These are phyloP conservation scores for Diaporthe vexans DNA, from an alignment of 2,329 filamentous ascomycete species.

Conservation along the genomic window DNA sequence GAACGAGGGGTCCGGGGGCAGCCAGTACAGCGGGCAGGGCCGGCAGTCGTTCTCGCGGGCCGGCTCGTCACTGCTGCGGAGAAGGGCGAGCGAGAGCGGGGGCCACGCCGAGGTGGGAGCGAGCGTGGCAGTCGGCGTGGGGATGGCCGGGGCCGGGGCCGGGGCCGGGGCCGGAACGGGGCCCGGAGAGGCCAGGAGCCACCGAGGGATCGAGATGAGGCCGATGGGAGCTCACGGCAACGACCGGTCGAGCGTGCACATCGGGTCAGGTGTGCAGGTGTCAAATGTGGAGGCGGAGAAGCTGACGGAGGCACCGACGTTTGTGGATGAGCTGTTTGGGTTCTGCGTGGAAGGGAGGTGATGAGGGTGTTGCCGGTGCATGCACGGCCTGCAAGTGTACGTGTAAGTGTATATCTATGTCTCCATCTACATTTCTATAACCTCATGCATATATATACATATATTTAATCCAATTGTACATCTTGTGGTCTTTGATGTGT, in stretches of 20 bases:
- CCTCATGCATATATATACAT: neutral
- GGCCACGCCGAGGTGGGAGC: neutral
- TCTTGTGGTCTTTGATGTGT: no score
- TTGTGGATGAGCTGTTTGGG: slow-evolving; percentile 61
- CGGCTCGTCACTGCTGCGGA: slow-evolving; percentile 31
- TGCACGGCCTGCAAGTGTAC: neutral
- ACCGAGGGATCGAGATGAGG: slow-evolving; percentile 47
- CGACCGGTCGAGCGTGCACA: slow-evolving; percentile 43
- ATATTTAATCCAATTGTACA: neutral
- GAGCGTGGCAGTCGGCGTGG: neutral
- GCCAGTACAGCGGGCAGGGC: slow-evolving; percentile 43
- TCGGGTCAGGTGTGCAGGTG: slow-evolving; percentile 46
- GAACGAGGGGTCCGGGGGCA: slow-evolving; percentile 45
- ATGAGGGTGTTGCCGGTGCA: neutral
- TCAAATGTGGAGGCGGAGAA: slow-evolving; percentile 54
- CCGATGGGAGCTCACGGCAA: slow-evolving; percentile 43
- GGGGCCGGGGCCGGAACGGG: neutral
- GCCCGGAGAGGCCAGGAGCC: slow-evolving; percentile 12
- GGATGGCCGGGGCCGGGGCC: neutral
- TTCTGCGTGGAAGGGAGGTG: slow-evolving; percentile 44
- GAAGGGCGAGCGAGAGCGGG: slow-evolving; percentile 37
- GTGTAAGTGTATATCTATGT: neutral
- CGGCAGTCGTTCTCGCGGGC: slow-evolving; percentile 24
- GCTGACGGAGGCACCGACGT: slow-evolving; percentile 53
- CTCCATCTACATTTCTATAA: neutral